Evolutionary conservation across 805 yeast genomes (phyloP), one percentile per base, ranked within the genome.

Genomic region (Candida awuae): DNA sequence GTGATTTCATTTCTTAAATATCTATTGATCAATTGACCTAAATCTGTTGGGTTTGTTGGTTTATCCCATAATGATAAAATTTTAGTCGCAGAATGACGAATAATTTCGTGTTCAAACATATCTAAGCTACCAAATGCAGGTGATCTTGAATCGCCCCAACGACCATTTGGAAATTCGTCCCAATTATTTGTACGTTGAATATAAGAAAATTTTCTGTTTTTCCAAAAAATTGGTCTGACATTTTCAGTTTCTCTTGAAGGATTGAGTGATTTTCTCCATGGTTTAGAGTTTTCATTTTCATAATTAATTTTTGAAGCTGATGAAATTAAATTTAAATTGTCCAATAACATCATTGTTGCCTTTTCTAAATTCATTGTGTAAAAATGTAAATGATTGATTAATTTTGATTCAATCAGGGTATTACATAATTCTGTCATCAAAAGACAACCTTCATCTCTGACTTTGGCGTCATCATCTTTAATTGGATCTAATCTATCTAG

Each of bases 141-240:
- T 31, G 97, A 92, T 43, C 95, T 71, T 3, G 97, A 84, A 59
- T 92, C 97, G 53, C 98, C 98, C 88, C 96, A 92, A 65, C 98
- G 73, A 44, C 98, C 98, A 61, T 90, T 92, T 37, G 98, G 98
- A 56, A 90, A 92, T 61, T 92, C 98, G 63, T 92, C 98, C 87
- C 98, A 92, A 41, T 82, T 80, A 19, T 92, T 77, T 8, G 97
- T 90, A 60, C 97, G 73, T 34, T 86, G 74, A 45, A 86, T 77
- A 58, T 90, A 90, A 13, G 94, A 79, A 60, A 82, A 83, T 53
- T 88, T 88, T 66, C 97, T 77, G 60, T 86, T 83, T 58, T 85
- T 83, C 97, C 97, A 90, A 62, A 90, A 90, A 46, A 90, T 90
- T 14, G 97, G 97, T 55, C 96, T 76, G 36, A 90, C 88, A 23